phyloP scores from a whole-genome alignment of 805 yeast genomes.

The Nakazawaea wyomingensis region DNA sequence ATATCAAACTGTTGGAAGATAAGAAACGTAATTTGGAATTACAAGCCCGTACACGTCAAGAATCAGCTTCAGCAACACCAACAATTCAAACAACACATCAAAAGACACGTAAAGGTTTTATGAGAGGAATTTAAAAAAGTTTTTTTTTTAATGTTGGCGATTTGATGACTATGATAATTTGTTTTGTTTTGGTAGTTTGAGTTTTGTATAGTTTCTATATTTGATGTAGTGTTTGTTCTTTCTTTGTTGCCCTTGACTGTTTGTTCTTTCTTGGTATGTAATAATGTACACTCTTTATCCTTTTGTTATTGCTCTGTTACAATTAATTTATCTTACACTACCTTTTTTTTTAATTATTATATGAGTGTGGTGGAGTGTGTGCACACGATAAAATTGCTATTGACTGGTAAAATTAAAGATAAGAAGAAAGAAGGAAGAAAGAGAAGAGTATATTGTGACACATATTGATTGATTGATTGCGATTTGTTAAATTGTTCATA shows the following conservation, averaged over 20 bases:
- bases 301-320: background rate
- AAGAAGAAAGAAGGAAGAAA: no score
- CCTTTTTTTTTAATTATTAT: no score
- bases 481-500: background rate
- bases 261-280: background rate
- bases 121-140: constrained; percentile 38
- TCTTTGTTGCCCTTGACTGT: background rate
- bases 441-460: no score
- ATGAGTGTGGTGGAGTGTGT: background rate
- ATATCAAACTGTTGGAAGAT: constrained; percentile 85
- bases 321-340: no score
- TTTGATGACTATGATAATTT: no score
- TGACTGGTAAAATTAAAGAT: background rate
- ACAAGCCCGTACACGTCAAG: constrained; percentile 43
- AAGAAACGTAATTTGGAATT: constrained; percentile 76
- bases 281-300: background rate
- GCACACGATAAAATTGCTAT: background rate
- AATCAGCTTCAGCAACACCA: constrained; percentile 26
- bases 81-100: constrained; percentile 36
- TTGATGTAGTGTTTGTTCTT: background rate
- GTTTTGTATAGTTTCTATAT: no score
- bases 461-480: no score
- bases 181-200: no score
- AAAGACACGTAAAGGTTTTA: constrained; percentile 74
- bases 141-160: background rate